A percentile compares a stretch with the other conserved stretches of the same genome.
Evolutionary conservation across 2,329 filamentous ascomycete genomes (phyloP).

Genomic region (Beauveria pseudobassiana): DNA sequence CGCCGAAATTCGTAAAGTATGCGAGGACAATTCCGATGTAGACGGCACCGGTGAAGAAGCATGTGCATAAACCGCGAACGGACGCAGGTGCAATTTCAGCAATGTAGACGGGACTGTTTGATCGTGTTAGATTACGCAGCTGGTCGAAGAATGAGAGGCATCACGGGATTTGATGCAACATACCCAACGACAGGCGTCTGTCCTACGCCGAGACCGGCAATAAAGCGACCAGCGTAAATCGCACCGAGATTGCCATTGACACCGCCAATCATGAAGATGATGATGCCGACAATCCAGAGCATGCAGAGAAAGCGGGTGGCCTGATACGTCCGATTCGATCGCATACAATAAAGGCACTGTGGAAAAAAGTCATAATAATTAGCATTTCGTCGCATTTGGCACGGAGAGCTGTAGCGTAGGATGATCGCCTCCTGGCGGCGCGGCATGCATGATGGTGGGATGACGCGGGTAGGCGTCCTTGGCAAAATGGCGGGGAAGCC

Average conservation of each 20-base stretch:
- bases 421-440: not conserved
- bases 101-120: constrained; percentile 54
- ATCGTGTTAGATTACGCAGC: not conserved
- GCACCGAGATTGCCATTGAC: constrained; percentile 45
- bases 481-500: not conserved
- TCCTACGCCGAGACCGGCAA: constrained; percentile 58
- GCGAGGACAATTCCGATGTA: constrained; percentile 73
- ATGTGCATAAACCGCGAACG: constrained; percentile 66
- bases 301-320: constrained; percentile 50
- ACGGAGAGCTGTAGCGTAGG: not conserved
- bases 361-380: not conserved
- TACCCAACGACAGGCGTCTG: constrained; percentile 57
- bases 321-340: constrained; percentile 57
- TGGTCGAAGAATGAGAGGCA: not conserved
- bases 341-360: constrained; percentile 50
- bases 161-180: constrained; percentile 9
- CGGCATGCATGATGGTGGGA: not conserved
- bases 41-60: constrained; percentile 45
- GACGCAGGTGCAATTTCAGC: constrained; percentile 64
- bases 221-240: constrained; percentile 59
- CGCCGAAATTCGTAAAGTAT: constrained; percentile 67
- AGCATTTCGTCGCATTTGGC: not conserved
- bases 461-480: not conserved
- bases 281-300: constrained; percentile 51
- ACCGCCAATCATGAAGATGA: constrained; percentile 47